A percentile compares a stretch with the other conserved stretches of the same genome.
Evolutionary conservation across 352 stramenopile species (phyloP).

Genomic region (Thalassiosira mediterranea): DNA sequence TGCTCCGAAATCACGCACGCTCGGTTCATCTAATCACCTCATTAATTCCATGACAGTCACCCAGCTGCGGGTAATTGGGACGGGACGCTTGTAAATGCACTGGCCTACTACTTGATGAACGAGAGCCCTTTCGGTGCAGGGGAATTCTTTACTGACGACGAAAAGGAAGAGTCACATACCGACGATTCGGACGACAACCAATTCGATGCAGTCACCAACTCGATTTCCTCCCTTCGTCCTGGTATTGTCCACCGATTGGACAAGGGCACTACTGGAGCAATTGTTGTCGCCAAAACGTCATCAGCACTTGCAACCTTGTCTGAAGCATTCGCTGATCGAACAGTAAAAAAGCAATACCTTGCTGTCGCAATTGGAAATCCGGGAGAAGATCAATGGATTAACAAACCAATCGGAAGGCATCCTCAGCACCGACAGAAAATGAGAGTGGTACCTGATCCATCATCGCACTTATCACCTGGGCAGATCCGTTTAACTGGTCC

Average conservation of each 20-base stretch:
- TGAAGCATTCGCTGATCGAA: slow-evolving; percentile 78
- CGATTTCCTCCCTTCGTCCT: slow-evolving; percentile 72
- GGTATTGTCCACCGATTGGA: slow-evolving; percentile 88
- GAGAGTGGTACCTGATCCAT: slow-evolving; percentile 82
- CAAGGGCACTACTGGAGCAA: slow-evolving; percentile 87
- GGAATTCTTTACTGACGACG: slow-evolving; percentile 64
- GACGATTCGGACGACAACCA: slow-evolving; percentile 28
- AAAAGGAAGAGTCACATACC: slow-evolving; percentile 15
- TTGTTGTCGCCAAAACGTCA: slow-evolving; percentile 85
- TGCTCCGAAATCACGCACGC: too few relatives aligned
- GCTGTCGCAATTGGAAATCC: slow-evolving; percentile 74
- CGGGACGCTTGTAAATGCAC: slow-evolving; percentile 86
- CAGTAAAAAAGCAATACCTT: slow-evolving; percentile 86
- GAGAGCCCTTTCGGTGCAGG: slow-evolving; percentile 70
- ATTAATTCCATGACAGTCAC: too few relatives aligned
- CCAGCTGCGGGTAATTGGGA: slow-evolving; percentile 87
- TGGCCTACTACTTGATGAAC: slow-evolving; percentile 84
- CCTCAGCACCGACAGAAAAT: slow-evolving; percentile 86
- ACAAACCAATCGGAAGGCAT: slow-evolving; percentile 87
- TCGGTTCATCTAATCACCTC: too few relatives aligned
- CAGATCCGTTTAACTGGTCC: slow-evolving; percentile 45
- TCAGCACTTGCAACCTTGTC: slow-evolving; percentile 74
- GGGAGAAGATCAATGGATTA: slow-evolving; percentile 72
- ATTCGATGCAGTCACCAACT: slow-evolving; percentile 60
- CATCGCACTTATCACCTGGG: slow-evolving; percentile 13